phyloP scores from a whole-genome alignment of 2,329 filamentous ascomycete species.

The Berkeleyomyces basicola region DNA sequence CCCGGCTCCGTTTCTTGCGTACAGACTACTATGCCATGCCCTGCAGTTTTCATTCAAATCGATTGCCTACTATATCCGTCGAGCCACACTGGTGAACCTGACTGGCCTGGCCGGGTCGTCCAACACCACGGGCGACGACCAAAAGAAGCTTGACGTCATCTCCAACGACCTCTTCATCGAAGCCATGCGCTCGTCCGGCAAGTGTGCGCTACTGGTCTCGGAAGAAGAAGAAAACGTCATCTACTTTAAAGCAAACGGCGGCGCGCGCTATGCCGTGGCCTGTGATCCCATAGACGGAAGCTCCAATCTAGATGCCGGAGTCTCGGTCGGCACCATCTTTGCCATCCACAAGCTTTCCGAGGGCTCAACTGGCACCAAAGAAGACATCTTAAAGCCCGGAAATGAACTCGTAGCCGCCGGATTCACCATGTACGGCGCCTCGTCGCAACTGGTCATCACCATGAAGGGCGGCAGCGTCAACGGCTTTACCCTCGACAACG shows the following conservation, averaged over 20 bases:
- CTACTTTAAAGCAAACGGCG: slow-evolving; percentile 58
- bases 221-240: slow-evolving; percentile 94
- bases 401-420: slow-evolving; percentile 83
- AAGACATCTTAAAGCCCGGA: slow-evolving; percentile 78
- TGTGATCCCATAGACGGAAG: slow-evolving; percentile 97
- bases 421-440: slow-evolving; percentile 99
- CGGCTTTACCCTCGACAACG: slow-evolving; percentile 94
- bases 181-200: slow-evolving; percentile 83
- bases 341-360: slow-evolving; percentile 81
- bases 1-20: neutral
- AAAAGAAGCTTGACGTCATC: slow-evolving; percentile 99
- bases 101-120: slow-evolving; percentile 87
- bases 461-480: slow-evolving; percentile 89
- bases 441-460: slow-evolving; percentile 87
- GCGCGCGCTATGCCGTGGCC: slow-evolving; percentile 80
- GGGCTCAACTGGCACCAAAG: slow-evolving; percentile 53
- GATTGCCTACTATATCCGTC: slow-evolving; percentile 97
- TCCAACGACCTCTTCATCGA: slow-evolving; percentile 96
- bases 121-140: slow-evolving; percentile 91
- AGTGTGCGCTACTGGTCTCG: slow-evolving; percentile 83
- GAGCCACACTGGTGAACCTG: slow-evolving; percentile 86
- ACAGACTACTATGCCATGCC: slow-evolving; percentile 83
- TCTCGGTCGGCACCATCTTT: slow-evolving; percentile 96
- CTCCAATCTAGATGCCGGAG: slow-evolving; percentile 93
- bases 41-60: slow-evolving; percentile 99